These are phyloP conservation scores for Amaranthus cruentus DNA, from an alignment of 148 eudicot species.

Conservation along the genomic window DNA sequence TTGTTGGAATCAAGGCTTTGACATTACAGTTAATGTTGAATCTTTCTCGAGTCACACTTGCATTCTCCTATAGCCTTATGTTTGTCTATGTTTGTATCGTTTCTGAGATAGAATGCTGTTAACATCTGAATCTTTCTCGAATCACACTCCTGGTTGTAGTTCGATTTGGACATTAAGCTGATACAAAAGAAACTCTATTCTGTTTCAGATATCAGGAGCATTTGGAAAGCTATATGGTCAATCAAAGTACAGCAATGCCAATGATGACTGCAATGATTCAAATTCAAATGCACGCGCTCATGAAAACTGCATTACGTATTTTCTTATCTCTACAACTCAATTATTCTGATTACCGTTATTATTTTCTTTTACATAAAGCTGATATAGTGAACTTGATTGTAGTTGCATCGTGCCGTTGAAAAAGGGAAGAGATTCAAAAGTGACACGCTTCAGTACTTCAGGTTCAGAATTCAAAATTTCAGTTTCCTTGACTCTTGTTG, in stretches of 20 bases:
- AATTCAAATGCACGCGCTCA: constrained; percentile 51
- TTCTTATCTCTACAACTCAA: not conserved
- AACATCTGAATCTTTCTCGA: no score
- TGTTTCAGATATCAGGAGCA: constrained; percentile 73
- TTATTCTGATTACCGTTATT: not conserved
- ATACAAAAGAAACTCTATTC: constrained; percentile 3
- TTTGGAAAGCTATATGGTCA: constrained; percentile 91
- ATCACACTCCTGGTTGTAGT: not conserved
- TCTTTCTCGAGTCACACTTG: no score
- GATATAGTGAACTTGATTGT: constrained; percentile 13
- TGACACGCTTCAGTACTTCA: constrained; percentile 80
- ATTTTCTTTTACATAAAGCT: not conserved
- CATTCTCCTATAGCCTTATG: no score
- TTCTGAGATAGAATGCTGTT: no score
- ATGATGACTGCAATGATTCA: constrained; percentile 43
- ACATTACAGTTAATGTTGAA: no score
- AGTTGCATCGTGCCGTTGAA: constrained; percentile 79
- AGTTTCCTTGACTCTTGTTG: not conserved
- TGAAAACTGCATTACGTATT: constrained; percentile 85
- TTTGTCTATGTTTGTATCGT: no score
- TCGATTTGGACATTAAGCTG: constrained; percentile 4
- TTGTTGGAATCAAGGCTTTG: no score
- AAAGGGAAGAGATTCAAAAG: constrained; percentile 41
- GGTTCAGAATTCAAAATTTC: constrained; percentile 37
- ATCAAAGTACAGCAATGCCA: constrained; percentile 54